phyloP scores from a whole-genome alignment of 768 basidiomycete genomes.

The Lanmaoa pseudosensibilis region DNA sequence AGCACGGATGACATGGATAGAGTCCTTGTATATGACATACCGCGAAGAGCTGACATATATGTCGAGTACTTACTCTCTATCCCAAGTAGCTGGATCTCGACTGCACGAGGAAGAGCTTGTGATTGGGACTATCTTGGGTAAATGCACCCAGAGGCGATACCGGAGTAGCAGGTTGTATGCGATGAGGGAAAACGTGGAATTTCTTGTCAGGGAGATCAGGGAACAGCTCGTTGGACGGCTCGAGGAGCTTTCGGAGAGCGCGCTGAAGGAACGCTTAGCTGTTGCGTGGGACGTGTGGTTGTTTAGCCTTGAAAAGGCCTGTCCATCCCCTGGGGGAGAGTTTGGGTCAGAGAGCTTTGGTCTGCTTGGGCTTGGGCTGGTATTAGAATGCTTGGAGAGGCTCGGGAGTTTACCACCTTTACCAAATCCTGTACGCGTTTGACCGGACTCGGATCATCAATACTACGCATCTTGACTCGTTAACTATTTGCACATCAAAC shows the following conservation, averaged over 20 bases:
- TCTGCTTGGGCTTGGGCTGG: constrained; percentile 56
- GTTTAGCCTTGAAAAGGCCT: constrained; percentile 44
- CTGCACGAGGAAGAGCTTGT: constrained; percentile 76
- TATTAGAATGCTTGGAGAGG: constrained; percentile 58
- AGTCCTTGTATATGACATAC: constrained; percentile 40
- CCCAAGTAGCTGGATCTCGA: constrained; percentile 51
- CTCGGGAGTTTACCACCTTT: constrained; percentile 33
- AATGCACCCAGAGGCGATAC: constrained; percentile 62
- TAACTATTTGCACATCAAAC: not conserved
- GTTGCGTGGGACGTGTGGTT: constrained; percentile 69
- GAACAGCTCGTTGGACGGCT: constrained; percentile 34
- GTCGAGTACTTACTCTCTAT: constrained; percentile 63
- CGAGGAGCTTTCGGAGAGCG: constrained; percentile 25
- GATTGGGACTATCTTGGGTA: constrained; percentile 70
- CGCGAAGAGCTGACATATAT: constrained; percentile 69
- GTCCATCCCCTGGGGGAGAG: constrained; percentile 24
- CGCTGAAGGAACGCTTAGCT: constrained; percentile 42
- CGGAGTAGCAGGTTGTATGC: constrained; percentile 57
- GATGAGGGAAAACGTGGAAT: constrained; percentile 58
- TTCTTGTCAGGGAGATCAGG: constrained; percentile 53
- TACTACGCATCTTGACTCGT: not conserved
- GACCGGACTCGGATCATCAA: not conserved
- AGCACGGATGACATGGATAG: constrained; percentile 10
- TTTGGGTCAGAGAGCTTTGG: constrained; percentile 69
- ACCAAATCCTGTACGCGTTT: constrained; percentile 5